A percentile compares a stretch with the other conserved stretches of the same genome.
These are phyloP conservation scores for Curvularia spicifera DNA, from an alignment of 2,329 filamentous ascomycete species.

Conservation along the genomic window DNA sequence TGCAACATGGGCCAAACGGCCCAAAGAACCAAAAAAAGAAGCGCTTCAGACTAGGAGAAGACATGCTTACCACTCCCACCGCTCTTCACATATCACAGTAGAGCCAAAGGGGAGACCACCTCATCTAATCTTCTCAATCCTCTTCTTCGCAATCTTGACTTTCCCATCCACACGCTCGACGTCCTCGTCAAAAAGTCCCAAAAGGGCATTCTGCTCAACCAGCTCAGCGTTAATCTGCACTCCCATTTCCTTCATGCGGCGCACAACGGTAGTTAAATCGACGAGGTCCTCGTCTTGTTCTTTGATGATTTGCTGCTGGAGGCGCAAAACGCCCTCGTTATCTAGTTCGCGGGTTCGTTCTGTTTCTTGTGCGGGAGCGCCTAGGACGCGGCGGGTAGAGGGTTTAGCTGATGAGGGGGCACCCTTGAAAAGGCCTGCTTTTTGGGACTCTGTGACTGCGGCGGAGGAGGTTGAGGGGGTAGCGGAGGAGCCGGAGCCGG, in stretches of 20 bases:
- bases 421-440: constrained; percentile 46
- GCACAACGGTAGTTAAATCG: constrained; percentile 70
- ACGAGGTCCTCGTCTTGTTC: constrained; percentile 78
- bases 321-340: constrained; percentile 73
- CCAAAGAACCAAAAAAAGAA: background rate
- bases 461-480: constrained; percentile 42
- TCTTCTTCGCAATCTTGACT: constrained; percentile 74
- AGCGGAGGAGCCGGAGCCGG: constrained; percentile 48
- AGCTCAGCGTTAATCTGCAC: constrained; percentile 77
- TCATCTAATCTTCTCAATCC: constrained; percentile 67
- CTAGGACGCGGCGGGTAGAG: constrained; percentile 69
- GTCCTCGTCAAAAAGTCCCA: constrained; percentile 71
- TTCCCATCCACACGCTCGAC: constrained; percentile 70
- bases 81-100: background rate
- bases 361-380: constrained; percentile 75
- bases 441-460: constrained; percentile 44
- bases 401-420: constrained; percentile 18
- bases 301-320: constrained; percentile 75
- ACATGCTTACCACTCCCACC: too few species aligned
- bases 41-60: background rate
- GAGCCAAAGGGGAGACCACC: too few species aligned
- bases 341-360: constrained; percentile 77
- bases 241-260: constrained; percentile 78
- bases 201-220: constrained; percentile 73
- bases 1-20: background rate